These are phyloP conservation scores for Cryoendolithus antarcticus DNA, from an alignment of 2,329 filamentous ascomycete species.

Conservation along the genomic window DNA sequence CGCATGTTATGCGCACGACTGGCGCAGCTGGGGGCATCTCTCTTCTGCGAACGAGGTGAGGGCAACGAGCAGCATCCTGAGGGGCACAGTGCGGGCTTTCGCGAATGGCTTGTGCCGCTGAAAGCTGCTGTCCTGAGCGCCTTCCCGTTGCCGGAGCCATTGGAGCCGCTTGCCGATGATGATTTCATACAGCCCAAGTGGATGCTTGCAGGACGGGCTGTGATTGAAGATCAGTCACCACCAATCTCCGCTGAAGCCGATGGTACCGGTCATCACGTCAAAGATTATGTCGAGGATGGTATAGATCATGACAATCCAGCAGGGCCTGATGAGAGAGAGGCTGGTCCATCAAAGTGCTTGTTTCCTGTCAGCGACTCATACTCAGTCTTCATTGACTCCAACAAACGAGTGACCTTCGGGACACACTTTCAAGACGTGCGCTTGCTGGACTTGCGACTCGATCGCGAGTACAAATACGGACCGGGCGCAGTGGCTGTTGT, in stretches of 20 bases:
- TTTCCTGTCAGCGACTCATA: conserved; percentile 48
- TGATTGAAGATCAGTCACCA: neutral
- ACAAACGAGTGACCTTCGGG: conserved; percentile 59
- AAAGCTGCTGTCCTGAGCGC: conserved; percentile 51
- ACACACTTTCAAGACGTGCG: conserved; percentile 92
- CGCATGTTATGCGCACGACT: conserved; percentile 78
- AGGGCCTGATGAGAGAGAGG: neutral
- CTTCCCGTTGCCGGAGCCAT: conserved; percentile 56
- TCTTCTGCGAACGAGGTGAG: conserved; percentile 69
- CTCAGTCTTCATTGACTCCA: conserved; percentile 48
- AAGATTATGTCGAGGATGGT: neutral
- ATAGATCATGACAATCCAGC: neutral
- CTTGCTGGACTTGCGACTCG: conserved; percentile 49
- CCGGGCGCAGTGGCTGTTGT: conserved; percentile 75
- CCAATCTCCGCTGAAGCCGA: neutral
- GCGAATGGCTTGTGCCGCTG: conserved; percentile 40
- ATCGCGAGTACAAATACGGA: conserved; percentile 34
- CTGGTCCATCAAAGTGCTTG: conserved; percentile 28
- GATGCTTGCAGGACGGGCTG: conserved; percentile 28
- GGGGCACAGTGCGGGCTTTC: conserved; percentile 46
- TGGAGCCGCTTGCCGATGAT: conserved; percentile 60
- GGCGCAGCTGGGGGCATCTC: conserved; percentile 65
- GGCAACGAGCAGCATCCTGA: conserved; percentile 90
- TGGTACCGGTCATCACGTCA: neutral
- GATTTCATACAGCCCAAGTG: conserved; percentile 66